Base-by-base conservation (phyloP, 2,329 filamentous ascomycete species). In the Ophiostoma pallidulum region DNA sequence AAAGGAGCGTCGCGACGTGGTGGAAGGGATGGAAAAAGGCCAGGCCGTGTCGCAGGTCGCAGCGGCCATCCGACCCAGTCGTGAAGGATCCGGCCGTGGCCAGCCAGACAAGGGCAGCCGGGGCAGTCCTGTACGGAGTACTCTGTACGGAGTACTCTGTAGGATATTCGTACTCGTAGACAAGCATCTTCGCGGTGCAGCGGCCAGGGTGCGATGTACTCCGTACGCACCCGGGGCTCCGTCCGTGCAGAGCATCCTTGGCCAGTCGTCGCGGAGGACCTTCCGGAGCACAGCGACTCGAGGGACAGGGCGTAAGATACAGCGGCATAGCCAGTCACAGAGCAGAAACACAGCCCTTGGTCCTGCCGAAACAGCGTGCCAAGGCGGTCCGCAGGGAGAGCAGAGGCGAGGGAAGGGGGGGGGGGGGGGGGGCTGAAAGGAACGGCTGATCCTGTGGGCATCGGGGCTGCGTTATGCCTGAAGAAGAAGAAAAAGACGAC, bases 271-370 rank as follows among this genome's bases (percentile, higher is more conserved):
- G 24, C 24, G 10, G 6, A 10, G 24, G 6, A 10, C 10, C 24
- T 6, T 6, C 24, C 24, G 10, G 24, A 28, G 24, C 24, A 28
- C 24, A 28, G 5, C 24, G 8, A 24, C 14, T 33, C 20, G 14
- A 19, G 12, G 22, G 19, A 18, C 32, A 28, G 22, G 13, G 26
- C 14, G n/a, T n/a, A n/a, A n/a, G n/a, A n/a, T n/a, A n/a, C 42
- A 22, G 19, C 41, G 22, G 29, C 32, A 37, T 36, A 36, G 16
- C 19, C 40, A 42, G 41, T 33, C 29, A 36, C 20, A 36, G 22
- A 44, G 31, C 41, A 38, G 36, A 45, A 45, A 40, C 35, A 39
- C 43, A 35, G 43, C 43, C 24, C 33, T 14, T 24, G 24, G 19
- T 32, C 32, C 33, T 37, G 32, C 37, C 28, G 42, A 37, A 45